A percentile compares a stretch with the other conserved stretches of the same genome.
Evolutionary conservation across 208 protist species (phyloP).

Genomic region (Angomonas desouzai): DNA sequence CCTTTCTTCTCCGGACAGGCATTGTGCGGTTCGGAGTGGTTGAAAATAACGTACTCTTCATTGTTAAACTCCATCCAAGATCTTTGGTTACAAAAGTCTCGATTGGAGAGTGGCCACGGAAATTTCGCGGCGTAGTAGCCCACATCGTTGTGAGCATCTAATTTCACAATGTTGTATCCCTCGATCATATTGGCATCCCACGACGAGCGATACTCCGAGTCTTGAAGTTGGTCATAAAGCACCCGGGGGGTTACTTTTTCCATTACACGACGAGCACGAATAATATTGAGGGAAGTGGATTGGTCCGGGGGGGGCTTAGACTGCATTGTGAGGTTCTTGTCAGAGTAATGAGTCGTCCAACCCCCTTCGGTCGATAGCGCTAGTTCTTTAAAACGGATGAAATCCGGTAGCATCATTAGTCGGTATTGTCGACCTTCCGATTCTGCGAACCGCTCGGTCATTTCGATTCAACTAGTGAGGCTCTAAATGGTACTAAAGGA

Average conservation of each 20-base stretch:
- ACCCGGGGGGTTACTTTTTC: constrained; percentile 48
- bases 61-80: constrained; percentile 92
- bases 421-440: constrained; percentile 43
- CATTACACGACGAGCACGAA: constrained; percentile 71
- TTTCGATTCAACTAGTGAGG: too few species aligned
- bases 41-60: constrained; percentile 90
- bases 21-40: constrained; percentile 81
- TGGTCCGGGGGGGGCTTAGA: constrained; percentile 48
- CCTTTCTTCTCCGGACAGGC: constrained; percentile 70
- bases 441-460: constrained; percentile 35
- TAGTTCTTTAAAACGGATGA: constrained; percentile 50
- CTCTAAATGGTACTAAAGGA: neutral
- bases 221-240: constrained; percentile 85
- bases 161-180: constrained; percentile 76
- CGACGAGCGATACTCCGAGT: constrained; percentile 72
- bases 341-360: constrained; percentile 58
- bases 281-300: constrained; percentile 66
- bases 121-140: constrained; percentile 89
- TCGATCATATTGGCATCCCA: constrained; percentile 89
- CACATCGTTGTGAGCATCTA: constrained; percentile 86
- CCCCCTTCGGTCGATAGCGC: constrained; percentile 27
- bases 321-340: constrained; percentile 39
- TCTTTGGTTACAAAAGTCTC: constrained; percentile 89
- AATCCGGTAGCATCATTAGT: constrained; percentile 71
- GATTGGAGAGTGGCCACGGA: constrained; percentile 81